Conservation (phyloP, 1,284 basidiomycete species). For the Melampsora allii-populina region DNA sequence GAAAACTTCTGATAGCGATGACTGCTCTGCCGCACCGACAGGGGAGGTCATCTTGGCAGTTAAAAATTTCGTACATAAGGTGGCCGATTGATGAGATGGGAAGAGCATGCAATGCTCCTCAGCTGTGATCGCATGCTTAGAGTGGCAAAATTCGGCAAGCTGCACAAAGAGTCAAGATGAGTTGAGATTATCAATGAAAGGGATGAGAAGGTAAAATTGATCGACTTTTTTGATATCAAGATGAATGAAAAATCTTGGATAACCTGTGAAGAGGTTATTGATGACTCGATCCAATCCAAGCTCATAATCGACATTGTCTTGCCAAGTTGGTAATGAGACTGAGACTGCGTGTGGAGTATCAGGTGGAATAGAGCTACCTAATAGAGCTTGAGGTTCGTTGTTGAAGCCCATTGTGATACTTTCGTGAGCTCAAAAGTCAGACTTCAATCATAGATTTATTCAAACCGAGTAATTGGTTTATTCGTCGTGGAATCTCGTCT, state of each 20-base stretch:
- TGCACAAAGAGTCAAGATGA: not conserved
- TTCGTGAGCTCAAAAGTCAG: too few relatives aligned
- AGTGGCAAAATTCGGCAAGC: conserved; percentile 37
- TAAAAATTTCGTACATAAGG: conserved; percentile 72
- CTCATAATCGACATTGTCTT: conserved; percentile 89
- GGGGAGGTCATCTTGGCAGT: conserved; percentile 56
- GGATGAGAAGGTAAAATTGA: not conserved
- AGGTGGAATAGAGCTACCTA: conserved; percentile 53
- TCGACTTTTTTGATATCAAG: conserved; percentile 75
- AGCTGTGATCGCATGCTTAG: conserved; percentile 37
- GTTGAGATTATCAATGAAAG: conserved; percentile 11
- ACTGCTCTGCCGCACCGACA: conserved; percentile 61
- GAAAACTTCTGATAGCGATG: conserved; percentile 70
- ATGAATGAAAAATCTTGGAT: conserved; percentile 95
- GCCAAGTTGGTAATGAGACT: conserved; percentile 93
- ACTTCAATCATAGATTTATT: too few relatives aligned
- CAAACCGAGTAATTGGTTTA: too few relatives aligned
- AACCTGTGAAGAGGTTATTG: conserved; percentile 84
- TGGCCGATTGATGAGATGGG: conserved; percentile 68
- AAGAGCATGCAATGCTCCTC: conserved; percentile 68
- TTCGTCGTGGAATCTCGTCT: too few relatives aligned
- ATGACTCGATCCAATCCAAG: conserved; percentile 80
- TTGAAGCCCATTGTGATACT: too few relatives aligned
- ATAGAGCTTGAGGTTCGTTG: conserved; percentile 16
- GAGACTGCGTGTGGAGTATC: conserved; percentile 75